phyloP scores from a whole-genome alignment of 148 eudicot species.

The Amaranthus hypochondriacus region DNA sequence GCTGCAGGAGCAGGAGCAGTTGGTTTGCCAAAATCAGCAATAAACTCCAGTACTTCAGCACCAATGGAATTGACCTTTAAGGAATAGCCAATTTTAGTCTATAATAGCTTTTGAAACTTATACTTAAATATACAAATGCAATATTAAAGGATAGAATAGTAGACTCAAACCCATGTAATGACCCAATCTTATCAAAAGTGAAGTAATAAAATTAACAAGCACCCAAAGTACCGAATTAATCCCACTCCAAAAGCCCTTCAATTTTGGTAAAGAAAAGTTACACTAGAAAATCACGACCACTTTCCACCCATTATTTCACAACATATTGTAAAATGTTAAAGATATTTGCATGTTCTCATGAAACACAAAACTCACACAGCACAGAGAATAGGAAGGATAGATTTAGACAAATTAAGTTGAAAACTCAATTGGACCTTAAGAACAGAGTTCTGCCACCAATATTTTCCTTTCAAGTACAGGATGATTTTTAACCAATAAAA shows the following conservation, averaged over 20 bases:
- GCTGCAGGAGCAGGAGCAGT: conserved; percentile 97
- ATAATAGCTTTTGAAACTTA: not conserved
- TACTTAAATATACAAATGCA: not conserved
- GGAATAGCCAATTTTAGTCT: conserved; percentile 11
- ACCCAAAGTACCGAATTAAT: not conserved
- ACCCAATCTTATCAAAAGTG: not conserved
- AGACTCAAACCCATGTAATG: not conserved
- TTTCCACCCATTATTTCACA: not conserved
- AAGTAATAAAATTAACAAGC: not conserved
- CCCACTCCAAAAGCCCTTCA: not conserved
- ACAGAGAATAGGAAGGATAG: too few relatives aligned
- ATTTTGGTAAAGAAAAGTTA: not conserved
- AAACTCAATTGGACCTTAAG: too few relatives aligned
- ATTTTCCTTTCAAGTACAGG: too few relatives aligned
- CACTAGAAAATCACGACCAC: not conserved
- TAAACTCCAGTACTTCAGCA: conserved; percentile 81
- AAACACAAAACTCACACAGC: too few relatives aligned
- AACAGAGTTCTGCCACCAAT: too few relatives aligned
- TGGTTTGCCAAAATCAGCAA: conserved; percentile 81
- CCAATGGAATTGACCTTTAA: conserved; percentile 80
- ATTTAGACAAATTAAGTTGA: too few relatives aligned
- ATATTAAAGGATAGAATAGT: not conserved
- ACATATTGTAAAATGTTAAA: too few relatives aligned
- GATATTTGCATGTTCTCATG: too few relatives aligned
- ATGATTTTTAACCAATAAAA: too few relatives aligned